Conservation (phyloP, 306 rosid species). For the Glycine soja region DNA sequence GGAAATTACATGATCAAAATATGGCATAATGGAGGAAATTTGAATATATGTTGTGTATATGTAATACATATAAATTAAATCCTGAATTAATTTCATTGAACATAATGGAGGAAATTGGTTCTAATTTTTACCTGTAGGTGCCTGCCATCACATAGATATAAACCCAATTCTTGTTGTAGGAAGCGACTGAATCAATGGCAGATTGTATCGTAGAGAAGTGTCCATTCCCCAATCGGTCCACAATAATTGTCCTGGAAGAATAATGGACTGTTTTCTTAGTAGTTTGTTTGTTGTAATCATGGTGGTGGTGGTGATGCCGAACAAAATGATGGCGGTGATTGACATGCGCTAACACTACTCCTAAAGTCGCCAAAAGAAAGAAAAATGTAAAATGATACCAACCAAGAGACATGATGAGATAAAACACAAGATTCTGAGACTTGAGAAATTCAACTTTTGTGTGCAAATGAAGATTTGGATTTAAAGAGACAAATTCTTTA, state of each 20-base stretch:
- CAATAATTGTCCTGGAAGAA: slow-evolving; percentile 27
- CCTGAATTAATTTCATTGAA: no score
- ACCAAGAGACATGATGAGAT: slow-evolving; percentile 29
- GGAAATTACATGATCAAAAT: no score
- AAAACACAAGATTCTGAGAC: no score
- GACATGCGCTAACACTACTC: neutral
- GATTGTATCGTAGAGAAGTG: slow-evolving; percentile 69
- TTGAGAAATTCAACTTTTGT: no score
- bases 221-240: slow-evolving; percentile 60
- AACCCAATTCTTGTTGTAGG: slow-evolving; percentile 63
- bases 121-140: slow-evolving; percentile 59
- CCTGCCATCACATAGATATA: slow-evolving; percentile 62
- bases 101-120: neutral
- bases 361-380: slow-evolving; percentile 9
- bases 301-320: no score
- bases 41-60: no score
- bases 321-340: neutral
- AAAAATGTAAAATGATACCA: slow-evolving; percentile 11
- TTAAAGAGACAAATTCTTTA: neutral
- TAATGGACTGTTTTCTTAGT: slow-evolving; percentile 2
- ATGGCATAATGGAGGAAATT: no score
- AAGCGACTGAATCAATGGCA: slow-evolving; percentile 73
- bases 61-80: no score
- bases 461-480: neutral
- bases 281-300: neutral